Conservation (phyloP, 108 stramenopile genomes). For the Poteriospumella lacustris region DNA sequence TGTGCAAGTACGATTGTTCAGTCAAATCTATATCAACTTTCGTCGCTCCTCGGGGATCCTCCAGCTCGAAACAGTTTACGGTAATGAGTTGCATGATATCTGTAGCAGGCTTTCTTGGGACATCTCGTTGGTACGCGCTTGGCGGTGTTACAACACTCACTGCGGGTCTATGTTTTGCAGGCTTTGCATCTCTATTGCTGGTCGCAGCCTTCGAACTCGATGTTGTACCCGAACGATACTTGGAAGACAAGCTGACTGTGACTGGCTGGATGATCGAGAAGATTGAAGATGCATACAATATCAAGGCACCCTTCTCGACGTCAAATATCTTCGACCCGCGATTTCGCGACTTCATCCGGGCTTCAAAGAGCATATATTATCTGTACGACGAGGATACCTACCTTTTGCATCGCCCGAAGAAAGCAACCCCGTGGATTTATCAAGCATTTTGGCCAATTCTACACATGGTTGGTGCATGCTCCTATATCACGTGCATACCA, state of each 20-base stretch:
- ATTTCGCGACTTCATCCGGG: constrained; percentile 18
- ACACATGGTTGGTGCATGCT: constrained; percentile 4
- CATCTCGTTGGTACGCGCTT: background rate
- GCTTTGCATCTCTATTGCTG: constrained; percentile 4
- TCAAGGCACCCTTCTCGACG: background rate
- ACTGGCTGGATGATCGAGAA: constrained; percentile 24
- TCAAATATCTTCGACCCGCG: background rate
- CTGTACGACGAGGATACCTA: constrained; percentile 27
- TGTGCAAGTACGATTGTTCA: constrained; percentile 7
- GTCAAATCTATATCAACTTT: constrained; percentile 25
- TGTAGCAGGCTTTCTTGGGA: background rate
- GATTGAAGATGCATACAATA: background rate
- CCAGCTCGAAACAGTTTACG: background rate
- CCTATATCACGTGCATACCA: background rate
- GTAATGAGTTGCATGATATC: background rate
- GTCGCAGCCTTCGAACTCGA: constrained; percentile 19
- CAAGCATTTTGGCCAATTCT: background rate
- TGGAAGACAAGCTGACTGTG: constrained; percentile 25
- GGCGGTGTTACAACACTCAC: background rate
- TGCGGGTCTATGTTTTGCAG: background rate
- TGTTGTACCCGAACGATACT: constrained; percentile 15
- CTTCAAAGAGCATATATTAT: background rate
- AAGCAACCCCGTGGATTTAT: background rate
- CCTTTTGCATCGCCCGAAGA: background rate
- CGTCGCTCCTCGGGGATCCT: constrained; percentile 25